These are phyloP conservation scores for Dionaea muscipula DNA, from an alignment of 179 eudicot genomes.

Conservation along the genomic window DNA sequence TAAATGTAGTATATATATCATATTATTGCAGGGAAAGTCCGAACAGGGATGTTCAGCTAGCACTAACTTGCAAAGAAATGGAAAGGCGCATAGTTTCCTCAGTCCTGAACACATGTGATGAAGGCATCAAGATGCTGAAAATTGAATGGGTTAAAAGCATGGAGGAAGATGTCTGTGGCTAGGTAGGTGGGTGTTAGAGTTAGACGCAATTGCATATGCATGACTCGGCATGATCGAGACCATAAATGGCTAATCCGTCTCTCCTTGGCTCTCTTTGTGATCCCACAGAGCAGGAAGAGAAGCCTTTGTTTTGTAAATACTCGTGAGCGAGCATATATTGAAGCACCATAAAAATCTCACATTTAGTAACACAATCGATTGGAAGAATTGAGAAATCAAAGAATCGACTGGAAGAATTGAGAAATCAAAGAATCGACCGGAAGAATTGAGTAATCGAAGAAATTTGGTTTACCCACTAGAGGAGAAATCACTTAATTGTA, in stretches of 20 bases:
- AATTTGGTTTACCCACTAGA: too few species aligned
- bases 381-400: too few species aligned
- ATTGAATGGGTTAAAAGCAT: conserved; percentile 9
- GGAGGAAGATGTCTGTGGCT: conserved; percentile 12
- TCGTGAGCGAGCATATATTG: too few species aligned
- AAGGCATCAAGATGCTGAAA: conserved; percentile 39
- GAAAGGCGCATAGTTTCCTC: conserved; percentile 57
- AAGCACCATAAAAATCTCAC: too few species aligned
- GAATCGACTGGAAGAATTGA: too few species aligned
- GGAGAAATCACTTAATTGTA: too few species aligned
- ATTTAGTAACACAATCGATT: too few species aligned
- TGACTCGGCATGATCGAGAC: background rate
- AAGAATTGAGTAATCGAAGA: too few species aligned
- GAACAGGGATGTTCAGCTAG: conserved; percentile 70
- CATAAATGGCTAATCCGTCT: background rate
- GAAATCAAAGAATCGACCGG: too few species aligned
- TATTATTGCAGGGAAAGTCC: conserved; percentile 16
- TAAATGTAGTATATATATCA: background rate
- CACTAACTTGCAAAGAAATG: conserved; percentile 41
- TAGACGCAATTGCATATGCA: background rate
- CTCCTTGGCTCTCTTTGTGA: too few species aligned
- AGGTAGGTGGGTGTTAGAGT: conserved; percentile 3
- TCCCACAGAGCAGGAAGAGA: too few species aligned
- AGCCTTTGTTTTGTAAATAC: too few species aligned
- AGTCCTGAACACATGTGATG: conserved; percentile 37